Conservation (phyloP, 129 eudicot genomes). For the Solidago caesia region DNA sequence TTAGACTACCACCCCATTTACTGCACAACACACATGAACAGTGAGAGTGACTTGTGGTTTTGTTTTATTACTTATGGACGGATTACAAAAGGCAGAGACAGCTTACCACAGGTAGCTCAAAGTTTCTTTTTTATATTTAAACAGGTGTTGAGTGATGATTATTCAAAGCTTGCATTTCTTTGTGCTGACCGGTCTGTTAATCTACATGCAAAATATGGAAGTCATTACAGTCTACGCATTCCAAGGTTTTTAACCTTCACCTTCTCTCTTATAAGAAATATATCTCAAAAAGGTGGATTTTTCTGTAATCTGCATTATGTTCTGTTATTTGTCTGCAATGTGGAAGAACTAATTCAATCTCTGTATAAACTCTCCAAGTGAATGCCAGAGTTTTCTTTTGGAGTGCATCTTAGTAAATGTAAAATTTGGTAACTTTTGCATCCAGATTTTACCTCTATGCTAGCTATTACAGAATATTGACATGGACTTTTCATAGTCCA, state of each 20-base stretch:
- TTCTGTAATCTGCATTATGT: neutral
- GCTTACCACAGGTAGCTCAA: slow-evolving; percentile 9
- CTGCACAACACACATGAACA: slow-evolving; percentile 6
- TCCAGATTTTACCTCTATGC: neutral
- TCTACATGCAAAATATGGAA: slow-evolving; percentile 96
- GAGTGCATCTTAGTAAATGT: neutral
- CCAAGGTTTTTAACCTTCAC: slow-evolving; percentile 59
- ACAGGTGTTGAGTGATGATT: slow-evolving; percentile 83
- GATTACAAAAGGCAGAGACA: neutral
- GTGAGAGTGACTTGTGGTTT: neutral
- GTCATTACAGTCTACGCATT: slow-evolving; percentile 83
- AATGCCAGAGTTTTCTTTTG: slow-evolving; percentile 4
- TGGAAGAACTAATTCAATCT: neutral
- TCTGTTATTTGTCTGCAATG: slow-evolving; percentile 3
- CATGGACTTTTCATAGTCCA: neutral
- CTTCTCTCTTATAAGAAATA: neutral
- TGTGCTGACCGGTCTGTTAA: slow-evolving; percentile 93
- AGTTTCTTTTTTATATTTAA: slow-evolving; percentile 16
- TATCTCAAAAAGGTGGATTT: slow-evolving; percentile 2
- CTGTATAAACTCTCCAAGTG: neutral
- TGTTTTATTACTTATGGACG: neutral
- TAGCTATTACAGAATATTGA: neutral
- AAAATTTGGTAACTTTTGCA: neutral
- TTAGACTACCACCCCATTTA: neutral
- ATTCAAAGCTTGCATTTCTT: slow-evolving; percentile 88